Evolutionary conservation across 768 basidiomycete genomes (phyloP), one percentile per base, ranked within the genome.

Genomic region (Pilatotrama ljubarskyi): DNA sequence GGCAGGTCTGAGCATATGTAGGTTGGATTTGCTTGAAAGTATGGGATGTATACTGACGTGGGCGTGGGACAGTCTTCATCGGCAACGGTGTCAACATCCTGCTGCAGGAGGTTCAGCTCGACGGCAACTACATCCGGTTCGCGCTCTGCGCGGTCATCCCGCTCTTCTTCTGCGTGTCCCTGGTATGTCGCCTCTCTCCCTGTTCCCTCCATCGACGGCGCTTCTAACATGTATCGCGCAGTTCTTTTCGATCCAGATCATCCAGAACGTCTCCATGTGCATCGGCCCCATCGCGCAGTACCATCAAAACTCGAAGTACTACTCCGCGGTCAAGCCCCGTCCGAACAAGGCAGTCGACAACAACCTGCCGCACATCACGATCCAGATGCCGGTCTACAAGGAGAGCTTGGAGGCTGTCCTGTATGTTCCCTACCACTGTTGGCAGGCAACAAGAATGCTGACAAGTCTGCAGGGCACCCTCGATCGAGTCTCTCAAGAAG

Each of bases 41-140:
- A 2, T 22, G 38, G 14, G 37, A 17, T 41, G 24, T 15, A 40
- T 42, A 17, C 41, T 46, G 54, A 62, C 52, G 37, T 44, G 13
- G 57, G 78, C 4, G 49, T 20, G 15, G 73, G 26, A 5, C 81
- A 65, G 83, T 86, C 36, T 89, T 90, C 67, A 77, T 88, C 13
- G 84, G 85, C 0, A 86, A 83, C 65, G 85, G 84, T 47, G 44
- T 88, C 66, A 84, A 83, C 62, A 82, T 80, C 4, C 69, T 94
- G 37, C 61, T 94, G 9, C 69, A 75, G 20, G 82, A 85, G 67
- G 83, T 75, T 63, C 56, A 75, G 57, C 77, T 84, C 49, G 85
- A 85, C 71, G 75, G 78, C 61, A 64, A 68, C 40, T 75, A 69
- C 65, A 69, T 66, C 51, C 73, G 72, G 63, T 82, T 80, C 69